phyloP scores from a whole-genome alignment of 495 filamentous ascomycete genomes.

The Parmelia sp. region DNA sequence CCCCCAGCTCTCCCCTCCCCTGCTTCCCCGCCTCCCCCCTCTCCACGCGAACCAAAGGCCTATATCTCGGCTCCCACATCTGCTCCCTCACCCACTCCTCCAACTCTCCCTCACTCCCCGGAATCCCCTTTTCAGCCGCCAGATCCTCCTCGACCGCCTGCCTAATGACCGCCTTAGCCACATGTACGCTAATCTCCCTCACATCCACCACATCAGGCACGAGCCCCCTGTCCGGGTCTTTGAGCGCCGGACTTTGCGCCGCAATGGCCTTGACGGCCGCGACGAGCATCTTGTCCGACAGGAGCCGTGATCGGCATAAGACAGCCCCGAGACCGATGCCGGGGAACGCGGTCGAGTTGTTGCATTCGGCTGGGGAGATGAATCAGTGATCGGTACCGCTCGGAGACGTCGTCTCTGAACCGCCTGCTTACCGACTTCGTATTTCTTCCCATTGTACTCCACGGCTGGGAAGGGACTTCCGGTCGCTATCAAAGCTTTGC shows the following conservation, averaged over 20 bases:
- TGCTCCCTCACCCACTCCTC: conserved; percentile 80
- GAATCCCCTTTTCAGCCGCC: conserved; percentile 54
- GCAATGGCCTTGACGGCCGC: conserved; percentile 70
- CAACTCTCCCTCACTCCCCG: conserved; percentile 46
- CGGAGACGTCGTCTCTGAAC: neutral
- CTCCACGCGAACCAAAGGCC: conserved; percentile 53
- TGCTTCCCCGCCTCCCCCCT: conserved; percentile 42
- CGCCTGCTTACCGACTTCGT: conserved; percentile 56
- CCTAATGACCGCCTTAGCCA: conserved; percentile 73
- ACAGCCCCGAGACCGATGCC: conserved; percentile 79
- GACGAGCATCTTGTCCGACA: conserved; percentile 77
- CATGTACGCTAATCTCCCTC: conserved; percentile 66
- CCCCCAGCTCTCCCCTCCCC: conserved; percentile 56
- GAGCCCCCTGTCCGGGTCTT: conserved; percentile 50
- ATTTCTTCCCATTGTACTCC: conserved; percentile 53
- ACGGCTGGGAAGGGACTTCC: conserved; percentile 80
- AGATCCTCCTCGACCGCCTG: conserved; percentile 64
- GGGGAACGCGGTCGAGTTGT: conserved; percentile 83
- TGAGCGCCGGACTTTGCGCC: conserved; percentile 59
- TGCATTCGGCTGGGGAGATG: conserved; percentile 62
- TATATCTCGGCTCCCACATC: conserved; percentile 82
- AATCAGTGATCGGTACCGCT: neutral
- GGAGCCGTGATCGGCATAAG: conserved; percentile 52
- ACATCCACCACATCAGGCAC: conserved; percentile 74
- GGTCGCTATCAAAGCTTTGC: conserved; percentile 74